phyloP scores from a whole-genome alignment of 2,329 filamentous ascomycete species.

The Alternaria viburni region DNA sequence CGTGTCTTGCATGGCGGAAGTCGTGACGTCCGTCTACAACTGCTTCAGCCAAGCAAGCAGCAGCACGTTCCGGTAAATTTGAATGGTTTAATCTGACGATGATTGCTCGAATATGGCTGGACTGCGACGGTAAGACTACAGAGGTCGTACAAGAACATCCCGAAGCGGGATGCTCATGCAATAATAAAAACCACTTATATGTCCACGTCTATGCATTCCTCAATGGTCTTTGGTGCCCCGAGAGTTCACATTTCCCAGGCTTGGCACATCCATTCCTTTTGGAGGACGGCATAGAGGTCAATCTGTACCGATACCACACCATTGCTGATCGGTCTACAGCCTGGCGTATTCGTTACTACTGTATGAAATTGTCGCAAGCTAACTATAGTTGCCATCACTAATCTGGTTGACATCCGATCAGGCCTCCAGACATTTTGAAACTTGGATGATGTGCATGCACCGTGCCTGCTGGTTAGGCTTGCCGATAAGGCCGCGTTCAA shows the following conservation, averaged over 20 bases:
- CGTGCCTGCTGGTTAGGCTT: neutral
- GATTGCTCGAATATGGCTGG: neutral
- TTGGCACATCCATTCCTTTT: neutral
- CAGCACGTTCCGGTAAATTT: neutral
- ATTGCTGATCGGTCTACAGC: neutral
- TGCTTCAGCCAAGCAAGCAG: neutral
- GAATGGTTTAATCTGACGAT: neutral
- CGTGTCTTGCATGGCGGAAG: slow-evolving; percentile 1
- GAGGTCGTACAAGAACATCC: neutral
- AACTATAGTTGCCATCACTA: neutral
- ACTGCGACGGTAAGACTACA: neutral
- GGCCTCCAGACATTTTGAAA: neutral
- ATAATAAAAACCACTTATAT: neutral
- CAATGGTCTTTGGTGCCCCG: neutral
- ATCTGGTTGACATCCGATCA: neutral
- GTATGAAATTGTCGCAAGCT: neutral
- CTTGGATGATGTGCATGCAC: neutral
- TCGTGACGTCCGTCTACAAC: neutral
- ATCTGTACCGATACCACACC: neutral
- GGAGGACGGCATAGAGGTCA: neutral
- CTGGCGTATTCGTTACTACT: neutral
- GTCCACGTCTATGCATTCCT: neutral
- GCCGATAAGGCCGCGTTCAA: neutral
- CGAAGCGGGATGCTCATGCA: neutral
- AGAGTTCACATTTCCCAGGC: neutral